Evolutionary conservation across 1,284 basidiomycete genomes (phyloP).

Genomic region (Ustilago nuda): DNA sequence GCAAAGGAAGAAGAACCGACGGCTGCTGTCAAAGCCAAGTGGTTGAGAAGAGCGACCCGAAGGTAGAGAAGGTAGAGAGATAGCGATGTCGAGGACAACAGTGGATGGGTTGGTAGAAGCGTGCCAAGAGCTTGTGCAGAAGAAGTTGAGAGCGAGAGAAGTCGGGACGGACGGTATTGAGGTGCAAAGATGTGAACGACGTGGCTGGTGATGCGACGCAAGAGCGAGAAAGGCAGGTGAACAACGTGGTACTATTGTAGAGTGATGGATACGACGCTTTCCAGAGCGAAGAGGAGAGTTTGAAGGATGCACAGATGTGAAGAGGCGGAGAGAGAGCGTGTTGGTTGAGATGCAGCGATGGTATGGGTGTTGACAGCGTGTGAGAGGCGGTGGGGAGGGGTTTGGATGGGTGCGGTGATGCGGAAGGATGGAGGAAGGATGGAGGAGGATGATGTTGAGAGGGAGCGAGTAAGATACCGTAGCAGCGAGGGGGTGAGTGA

Average conservation of each 20-base stretch:
- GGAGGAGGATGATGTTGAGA: not conserved
- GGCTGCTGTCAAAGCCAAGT: conserved; percentile 1
- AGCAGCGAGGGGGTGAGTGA: not conserved
- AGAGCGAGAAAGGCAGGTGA: conserved; percentile 1
- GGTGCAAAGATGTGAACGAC: not conserved
- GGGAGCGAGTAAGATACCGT: not conserved
- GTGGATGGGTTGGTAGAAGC: not conserved
- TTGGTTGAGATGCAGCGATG: conserved; percentile 1
- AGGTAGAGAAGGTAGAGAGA: not conserved
- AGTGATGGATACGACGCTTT: conserved; percentile 2
- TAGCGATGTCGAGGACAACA: not conserved
- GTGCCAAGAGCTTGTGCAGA: not conserved
- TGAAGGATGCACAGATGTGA: not conserved
- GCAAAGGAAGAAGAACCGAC: not conserved
- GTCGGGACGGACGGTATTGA: not conserved
- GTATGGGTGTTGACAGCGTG: not conserved
- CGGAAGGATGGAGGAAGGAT: conserved; percentile 3
- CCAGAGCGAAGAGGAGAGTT: not conserved
- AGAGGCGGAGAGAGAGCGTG: conserved; percentile 2
- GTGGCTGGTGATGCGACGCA: not conserved
- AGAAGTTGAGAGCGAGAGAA: not conserved
- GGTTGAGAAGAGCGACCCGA: not conserved
- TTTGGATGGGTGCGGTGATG: not conserved
- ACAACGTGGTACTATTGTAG: conserved; percentile 5
- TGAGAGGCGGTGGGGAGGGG: not conserved